Conservation (phyloP, 2,329 filamentous ascomycete species). For the Fusarium denticulatum region DNA sequence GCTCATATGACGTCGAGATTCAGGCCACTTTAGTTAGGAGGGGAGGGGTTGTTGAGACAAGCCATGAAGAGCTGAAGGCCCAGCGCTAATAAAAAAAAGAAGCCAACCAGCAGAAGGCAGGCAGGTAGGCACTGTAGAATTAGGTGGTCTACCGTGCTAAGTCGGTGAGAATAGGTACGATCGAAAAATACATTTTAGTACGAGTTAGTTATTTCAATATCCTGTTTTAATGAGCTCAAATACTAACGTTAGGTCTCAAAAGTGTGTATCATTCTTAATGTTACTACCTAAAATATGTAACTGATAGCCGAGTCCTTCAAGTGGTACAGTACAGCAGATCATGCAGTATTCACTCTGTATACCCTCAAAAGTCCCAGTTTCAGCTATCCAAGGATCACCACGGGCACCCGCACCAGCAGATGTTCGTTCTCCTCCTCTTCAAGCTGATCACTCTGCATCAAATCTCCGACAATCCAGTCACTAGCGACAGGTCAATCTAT, state of each 20-base stretch:
- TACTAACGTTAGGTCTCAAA: neutral
- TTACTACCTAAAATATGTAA: too few relatives aligned
- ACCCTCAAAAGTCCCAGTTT: slow-evolving; percentile 1
- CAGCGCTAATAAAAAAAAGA: neutral
- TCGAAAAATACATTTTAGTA: neutral
- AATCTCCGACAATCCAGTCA: neutral
- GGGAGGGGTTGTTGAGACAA: slow-evolving; percentile 30
- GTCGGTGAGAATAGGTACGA: neutral
- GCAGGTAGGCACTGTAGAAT: too few relatives aligned
- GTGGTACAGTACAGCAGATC: neutral
- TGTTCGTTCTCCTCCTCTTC: neutral
- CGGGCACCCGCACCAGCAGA: neutral
- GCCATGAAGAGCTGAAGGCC: slow-evolving; percentile 15
- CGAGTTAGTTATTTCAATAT: neutral
- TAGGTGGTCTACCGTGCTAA: neutral
- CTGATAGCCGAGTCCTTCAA: neutral
- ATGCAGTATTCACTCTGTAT: neutral
- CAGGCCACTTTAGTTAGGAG: neutral
- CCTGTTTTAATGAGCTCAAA: neutral
- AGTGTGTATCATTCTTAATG: too few relatives aligned
- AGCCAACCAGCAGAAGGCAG: neutral
- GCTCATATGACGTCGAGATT: slow-evolving; percentile 29
- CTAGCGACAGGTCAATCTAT: neutral
- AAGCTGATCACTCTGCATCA: neutral
- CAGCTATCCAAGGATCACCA: slow-evolving; percentile 29